phyloP scores from a whole-genome alignment of 1,139 yeast species.

The Diutina scorzettiae region DNA sequence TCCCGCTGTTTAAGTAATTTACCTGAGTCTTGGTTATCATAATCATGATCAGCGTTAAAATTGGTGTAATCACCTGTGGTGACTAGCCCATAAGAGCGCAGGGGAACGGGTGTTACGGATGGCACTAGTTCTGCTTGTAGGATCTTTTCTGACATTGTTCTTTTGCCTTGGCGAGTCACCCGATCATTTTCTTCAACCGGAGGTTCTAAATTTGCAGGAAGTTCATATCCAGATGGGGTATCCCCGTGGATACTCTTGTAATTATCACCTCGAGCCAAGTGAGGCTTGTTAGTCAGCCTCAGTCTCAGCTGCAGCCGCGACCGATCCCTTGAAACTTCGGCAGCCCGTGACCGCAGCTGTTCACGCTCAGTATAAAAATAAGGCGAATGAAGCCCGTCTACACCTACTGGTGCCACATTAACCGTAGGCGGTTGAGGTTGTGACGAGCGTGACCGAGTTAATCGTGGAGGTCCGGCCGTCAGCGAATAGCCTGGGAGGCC shows the following conservation, averaged over 20 bases:
- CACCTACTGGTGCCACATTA: neutral
- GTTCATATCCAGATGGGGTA: slow-evolving; percentile 31
- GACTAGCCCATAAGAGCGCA: slow-evolving; percentile 26
- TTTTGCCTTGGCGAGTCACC: slow-evolving; percentile 31
- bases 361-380: slow-evolving; percentile 1
- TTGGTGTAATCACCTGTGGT: slow-evolving; percentile 41
- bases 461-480: neutral
- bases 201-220: slow-evolving; percentile 27
- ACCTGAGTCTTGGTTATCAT: slow-evolving; percentile 9
- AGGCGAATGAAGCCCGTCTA: neutral
- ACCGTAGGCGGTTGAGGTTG: neutral
- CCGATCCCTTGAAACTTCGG: neutral
- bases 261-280: slow-evolving; percentile 57
- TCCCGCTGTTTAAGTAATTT: slow-evolving; percentile 22
- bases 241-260: slow-evolving; percentile 37
- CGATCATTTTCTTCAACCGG: slow-evolving; percentile 18
- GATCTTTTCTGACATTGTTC: slow-evolving; percentile 23
- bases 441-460: neutral
- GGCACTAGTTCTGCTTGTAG: neutral
- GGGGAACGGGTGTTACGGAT: neutral
- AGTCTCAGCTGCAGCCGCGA: slow-evolving; percentile 2
- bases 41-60: slow-evolving; percentile 32
- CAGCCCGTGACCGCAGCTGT: neutral
- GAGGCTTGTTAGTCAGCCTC: slow-evolving; percentile 23
- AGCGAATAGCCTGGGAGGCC: neutral